Evolutionary conservation across 192 early-diverging fungal species (phyloP).

Genomic region (Linderina pennispora): DNA sequence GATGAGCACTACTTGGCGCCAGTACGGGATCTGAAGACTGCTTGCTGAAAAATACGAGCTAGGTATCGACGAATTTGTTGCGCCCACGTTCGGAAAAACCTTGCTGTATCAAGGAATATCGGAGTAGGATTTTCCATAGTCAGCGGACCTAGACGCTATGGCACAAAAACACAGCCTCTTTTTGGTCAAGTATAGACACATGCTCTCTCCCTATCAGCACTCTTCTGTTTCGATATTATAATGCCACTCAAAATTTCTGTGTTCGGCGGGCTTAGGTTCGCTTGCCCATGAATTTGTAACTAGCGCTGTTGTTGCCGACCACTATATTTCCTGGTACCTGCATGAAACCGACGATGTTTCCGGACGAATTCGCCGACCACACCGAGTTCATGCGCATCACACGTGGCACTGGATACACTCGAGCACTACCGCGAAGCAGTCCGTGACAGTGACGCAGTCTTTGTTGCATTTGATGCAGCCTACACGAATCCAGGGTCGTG

Average conservation of each 20-base stretch:
- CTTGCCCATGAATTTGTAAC: constrained; percentile 22
- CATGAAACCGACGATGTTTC: constrained; percentile 10
- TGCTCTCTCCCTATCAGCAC: too few species aligned
- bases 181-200: too few species aligned
- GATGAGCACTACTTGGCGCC: constrained; percentile 70
- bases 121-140: too few species aligned
- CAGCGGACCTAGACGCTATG: too few species aligned
- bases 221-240: too few species aligned
- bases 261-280: constrained; percentile 24
- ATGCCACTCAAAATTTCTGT: constrained; percentile 34
- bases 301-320: constrained; percentile 14
- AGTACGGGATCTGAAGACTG: constrained; percentile 52
- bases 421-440: constrained; percentile 18
- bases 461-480: constrained; percentile 22
- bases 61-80: constrained; percentile 14
- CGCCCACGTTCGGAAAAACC: constrained; percentile 34
- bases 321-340: constrained; percentile 24
- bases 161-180: too few species aligned
- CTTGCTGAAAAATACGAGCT: constrained; percentile 25
- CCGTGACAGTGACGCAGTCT: constrained; percentile 10
- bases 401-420: constrained; percentile 9
- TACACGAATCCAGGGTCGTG: constrained; percentile 9
- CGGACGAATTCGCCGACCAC: constrained; percentile 7
- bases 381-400: constrained; percentile 12
- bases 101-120: constrained; percentile 8